These are phyloP conservation scores for Leccinum pachyderme DNA, from an alignment of 1,284 basidiomycete genomes.

Conservation along the genomic window DNA sequence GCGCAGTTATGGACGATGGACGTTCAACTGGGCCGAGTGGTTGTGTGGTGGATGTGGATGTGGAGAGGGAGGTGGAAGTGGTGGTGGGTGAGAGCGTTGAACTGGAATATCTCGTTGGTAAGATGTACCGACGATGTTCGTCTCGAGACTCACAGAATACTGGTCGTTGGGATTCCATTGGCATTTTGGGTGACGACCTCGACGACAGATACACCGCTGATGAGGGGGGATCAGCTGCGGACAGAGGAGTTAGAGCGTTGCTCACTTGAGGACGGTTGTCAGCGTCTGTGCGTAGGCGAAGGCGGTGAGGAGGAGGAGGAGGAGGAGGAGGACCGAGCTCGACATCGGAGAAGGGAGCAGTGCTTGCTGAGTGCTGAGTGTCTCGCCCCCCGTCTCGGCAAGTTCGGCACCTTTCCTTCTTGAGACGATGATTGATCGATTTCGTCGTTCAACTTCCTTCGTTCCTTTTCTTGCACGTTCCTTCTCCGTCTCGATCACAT, in stretches of 20 bases:
- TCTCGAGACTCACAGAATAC: conserved; percentile 41
- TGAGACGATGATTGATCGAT: conserved; percentile 38
- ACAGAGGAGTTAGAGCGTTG: background rate
- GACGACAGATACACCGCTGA: conserved; percentile 56
- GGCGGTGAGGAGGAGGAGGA: conserved; percentile 19
- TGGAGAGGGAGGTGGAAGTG: conserved; percentile 22
- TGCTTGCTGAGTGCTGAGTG: background rate
- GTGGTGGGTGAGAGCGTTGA: conserved; percentile 24
- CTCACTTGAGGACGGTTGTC: conserved; percentile 47
- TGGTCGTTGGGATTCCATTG: conserved; percentile 43
- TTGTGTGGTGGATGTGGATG: conserved; percentile 24
- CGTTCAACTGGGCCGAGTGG: conserved; percentile 57
- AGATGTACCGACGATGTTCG: background rate
- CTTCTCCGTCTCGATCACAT: conserved; percentile 20
- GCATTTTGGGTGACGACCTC: conserved; percentile 47
- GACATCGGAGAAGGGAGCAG: conserved; percentile 17
- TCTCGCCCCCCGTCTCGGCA: conserved; percentile 13
- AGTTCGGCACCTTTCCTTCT: conserved; percentile 21
- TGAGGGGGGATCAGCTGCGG: conserved; percentile 13
- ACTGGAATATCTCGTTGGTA: conserved; percentile 16
- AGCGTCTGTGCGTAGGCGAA: conserved; percentile 44
- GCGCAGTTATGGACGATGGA: conserved; percentile 42
- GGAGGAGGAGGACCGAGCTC: conserved; percentile 26
- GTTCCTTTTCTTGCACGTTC: conserved; percentile 17
- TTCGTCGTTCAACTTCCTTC: conserved; percentile 15